Percentiles rank a stretch among this genome's conserved stretches.
These are phyloP conservation scores for Lactifluus echinatus DNA, from an alignment of 768 basidiomycete species.

Conservation along the genomic window DNA sequence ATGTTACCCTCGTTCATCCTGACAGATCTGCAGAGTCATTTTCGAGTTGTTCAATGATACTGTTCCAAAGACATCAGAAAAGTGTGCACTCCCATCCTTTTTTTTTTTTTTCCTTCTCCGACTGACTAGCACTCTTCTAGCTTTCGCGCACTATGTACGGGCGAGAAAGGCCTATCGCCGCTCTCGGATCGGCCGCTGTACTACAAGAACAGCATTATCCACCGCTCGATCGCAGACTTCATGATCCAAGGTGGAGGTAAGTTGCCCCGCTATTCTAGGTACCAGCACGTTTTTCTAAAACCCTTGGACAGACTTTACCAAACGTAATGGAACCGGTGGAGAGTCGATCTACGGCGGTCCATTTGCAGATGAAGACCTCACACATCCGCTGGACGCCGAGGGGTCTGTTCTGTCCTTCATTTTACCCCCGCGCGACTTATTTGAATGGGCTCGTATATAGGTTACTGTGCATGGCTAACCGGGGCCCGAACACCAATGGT, in stretches of 20 bases:
- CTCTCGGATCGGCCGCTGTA: slow-evolving; percentile 60
- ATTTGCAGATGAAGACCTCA: slow-evolving; percentile 73
- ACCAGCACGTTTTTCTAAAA: background rate
- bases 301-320: slow-evolving; percentile 55
- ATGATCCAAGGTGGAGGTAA: slow-evolving; percentile 80
- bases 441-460: slow-evolving; percentile 26
- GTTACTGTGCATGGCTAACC: slow-evolving; percentile 86
- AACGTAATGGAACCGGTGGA: slow-evolving; percentile 70
- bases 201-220: slow-evolving; percentile 74
- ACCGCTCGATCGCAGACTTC: slow-evolving; percentile 69
- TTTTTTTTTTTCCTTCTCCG: background rate
- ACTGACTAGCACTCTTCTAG: slow-evolving; percentile 32
- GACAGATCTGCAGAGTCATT: slow-evolving; percentile 40
- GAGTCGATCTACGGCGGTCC: slow-evolving; percentile 72
- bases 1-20: slow-evolving; percentile 3
- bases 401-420: slow-evolving; percentile 36
- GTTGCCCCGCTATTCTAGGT: too few relatives aligned
- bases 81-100: slow-evolving; percentile 40
- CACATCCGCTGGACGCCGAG: slow-evolving; percentile 50
- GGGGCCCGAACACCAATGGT: slow-evolving; percentile 74
- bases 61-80: slow-evolving; percentile 71
- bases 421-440: background rate
- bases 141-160: slow-evolving; percentile 81
- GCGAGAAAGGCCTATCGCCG: slow-evolving; percentile 68
- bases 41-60: slow-evolving; percentile 71